phyloP scores from a whole-genome alignment of 371 early-diverging fungal species.

The Smittium culicis region DNA sequence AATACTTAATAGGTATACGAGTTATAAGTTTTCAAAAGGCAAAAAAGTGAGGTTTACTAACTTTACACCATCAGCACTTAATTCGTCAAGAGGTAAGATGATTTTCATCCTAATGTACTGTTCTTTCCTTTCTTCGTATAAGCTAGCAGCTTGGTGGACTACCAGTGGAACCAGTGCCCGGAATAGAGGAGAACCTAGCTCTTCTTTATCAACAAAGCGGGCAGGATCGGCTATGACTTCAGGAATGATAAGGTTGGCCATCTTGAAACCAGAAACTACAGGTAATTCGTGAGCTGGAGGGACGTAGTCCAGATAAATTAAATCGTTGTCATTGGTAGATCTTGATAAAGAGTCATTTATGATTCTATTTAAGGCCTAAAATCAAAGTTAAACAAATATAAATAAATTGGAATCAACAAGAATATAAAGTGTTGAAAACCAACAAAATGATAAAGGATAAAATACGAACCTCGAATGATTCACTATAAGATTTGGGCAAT shows the following conservation, averaged over 20 bases:
- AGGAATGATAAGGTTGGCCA: constrained; percentile 51
- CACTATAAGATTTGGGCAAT: constrained; percentile 16
- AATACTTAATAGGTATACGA: too few relatives aligned
- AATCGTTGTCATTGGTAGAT: constrained; percentile 79
- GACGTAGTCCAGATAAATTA: constrained; percentile 67
- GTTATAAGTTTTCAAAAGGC: too few relatives aligned
- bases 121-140: constrained; percentile 64
- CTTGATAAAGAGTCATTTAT: constrained; percentile 43
- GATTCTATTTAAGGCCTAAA: constrained; percentile 37
- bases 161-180: constrained; percentile 72
- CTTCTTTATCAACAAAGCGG: constrained; percentile 31
- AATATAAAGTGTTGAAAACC: too few relatives aligned
- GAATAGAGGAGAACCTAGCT: constrained; percentile 59
- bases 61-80: constrained; percentile 43
- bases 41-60: constrained; percentile 16
- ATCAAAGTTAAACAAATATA: too few relatives aligned
- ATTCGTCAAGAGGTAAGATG: constrained; percentile 39
- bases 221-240: constrained; percentile 34
- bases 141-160: constrained; percentile 72
- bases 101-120: constrained; percentile 49
- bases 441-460: too few relatives aligned
- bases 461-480: constrained; percentile 25
- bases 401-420: too few relatives aligned
- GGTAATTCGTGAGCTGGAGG: constrained; percentile 44
- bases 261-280: constrained; percentile 48